Base-by-base conservation (phyloP, 1,284 basidiomycete genomes). In the Porogramme epimiltina region DNA sequence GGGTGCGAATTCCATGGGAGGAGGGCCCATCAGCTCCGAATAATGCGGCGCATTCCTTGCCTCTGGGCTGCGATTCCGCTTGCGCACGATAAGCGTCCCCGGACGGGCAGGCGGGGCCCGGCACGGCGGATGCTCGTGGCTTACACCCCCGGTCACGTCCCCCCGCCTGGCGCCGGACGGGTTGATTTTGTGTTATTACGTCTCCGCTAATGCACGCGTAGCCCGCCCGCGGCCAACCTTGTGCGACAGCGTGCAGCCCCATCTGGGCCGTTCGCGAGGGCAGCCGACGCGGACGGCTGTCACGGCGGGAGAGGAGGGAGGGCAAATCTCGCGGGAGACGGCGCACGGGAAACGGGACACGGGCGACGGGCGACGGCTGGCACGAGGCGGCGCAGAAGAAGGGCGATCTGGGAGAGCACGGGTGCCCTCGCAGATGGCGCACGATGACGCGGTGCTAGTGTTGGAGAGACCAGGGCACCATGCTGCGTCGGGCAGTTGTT, bases 1-100 rank as follows among this genome's bases (percentile, higher is more conserved):
- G n/a, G 9, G 28, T 13, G 8, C 28, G 28, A 6, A 6, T 13
- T 8, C 28, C 28, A 6, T 31, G 34, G 9, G 34, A 37, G n/a
- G 62, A 64, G 41, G 40, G 22, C 41, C 39, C 31, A 22, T 34
- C 46, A 60, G 61, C 60, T 60, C 62, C 62, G 57, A 55, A 59
- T 37, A 42, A 45, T 51, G 57, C 59, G 55, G 60, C 58, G 55
- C 57, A 51, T 55, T 49, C 41, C 31, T 53, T n/a, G n/a, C 28
- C 9, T 31, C 34, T 13, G 5, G 9, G n/a, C 34, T 37, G 28
- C n/a, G 9, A 37, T 6, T 16, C 34, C 34, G 34, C 28, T 6
- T 13, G 16, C 34, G 9, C 5, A 40, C 41, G 54, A 56, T 56
- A 59, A 56, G 55, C 49, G 42, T 15, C 5, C 18, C n/a, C 42